A percentile compares a stretch with the other conserved stretches of the same genome.
Conservation (phyloP, 2,329 filamentous ascomycete species). For the Sodiomyces alkalinus region DNA sequence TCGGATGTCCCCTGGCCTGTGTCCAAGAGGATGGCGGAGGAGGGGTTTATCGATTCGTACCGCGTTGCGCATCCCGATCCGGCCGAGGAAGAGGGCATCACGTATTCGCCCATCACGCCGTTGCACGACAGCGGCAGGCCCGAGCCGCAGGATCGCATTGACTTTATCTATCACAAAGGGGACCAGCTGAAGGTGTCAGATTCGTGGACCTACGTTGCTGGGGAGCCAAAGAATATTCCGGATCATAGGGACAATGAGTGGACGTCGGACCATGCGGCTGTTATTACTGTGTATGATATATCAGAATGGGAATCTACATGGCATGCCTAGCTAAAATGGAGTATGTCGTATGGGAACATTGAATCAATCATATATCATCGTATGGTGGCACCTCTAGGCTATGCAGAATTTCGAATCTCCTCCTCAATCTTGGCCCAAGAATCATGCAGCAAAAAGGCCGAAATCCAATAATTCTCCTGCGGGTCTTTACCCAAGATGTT, state of each 20-base stretch:
- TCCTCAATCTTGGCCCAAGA: conserved; percentile 15
- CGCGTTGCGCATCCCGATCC: conserved; percentile 20
- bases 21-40: conserved; percentile 17
- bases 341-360: too few species aligned
- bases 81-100: conserved; percentile 14
- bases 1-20: conserved; percentile 21
- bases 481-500: conserved; percentile 13
- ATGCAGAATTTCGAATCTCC: conserved; percentile 2
- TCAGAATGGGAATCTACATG: too few species aligned
- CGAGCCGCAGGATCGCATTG: conserved; percentile 25
- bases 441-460: conserved; percentile 8
- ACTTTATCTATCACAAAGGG: conserved; percentile 25
- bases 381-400: too few species aligned
- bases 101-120: conserved; percentile 24
- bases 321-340: too few species aligned
- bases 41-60: conserved; percentile 23
- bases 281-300: background rate
- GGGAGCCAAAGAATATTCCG: conserved; percentile 16
- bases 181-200: conserved; percentile 12
- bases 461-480: conserved; percentile 14
- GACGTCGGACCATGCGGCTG: conserved; percentile 19
- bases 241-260: conserved; percentile 22
- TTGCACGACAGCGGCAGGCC: conserved; percentile 12
- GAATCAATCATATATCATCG: too few species aligned
- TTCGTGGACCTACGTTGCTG: conserved; percentile 16